Base-by-base conservation (phyloP, 305 asterid species). In the Euphrasia arctica region DNA sequence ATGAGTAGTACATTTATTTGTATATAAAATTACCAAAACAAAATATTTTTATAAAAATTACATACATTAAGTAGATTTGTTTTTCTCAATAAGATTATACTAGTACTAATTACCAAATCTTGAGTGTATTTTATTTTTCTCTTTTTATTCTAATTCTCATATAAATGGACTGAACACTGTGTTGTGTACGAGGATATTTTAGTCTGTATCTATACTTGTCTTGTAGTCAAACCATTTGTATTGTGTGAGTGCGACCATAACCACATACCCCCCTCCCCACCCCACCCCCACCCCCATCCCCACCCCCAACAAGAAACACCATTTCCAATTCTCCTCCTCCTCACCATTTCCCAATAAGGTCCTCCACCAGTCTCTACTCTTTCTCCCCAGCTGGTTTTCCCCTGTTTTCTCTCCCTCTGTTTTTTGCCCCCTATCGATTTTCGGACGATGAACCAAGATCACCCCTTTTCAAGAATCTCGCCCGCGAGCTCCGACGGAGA, bases 361-460 rank as follows among this genome's bases (percentile, higher is more conserved):
- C 66, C 64, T 67, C 68, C 68, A 67, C 74, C 75, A 49, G 41
- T 64, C 56, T 51, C 25, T 68, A 22, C 60, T 58, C 49, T 36
- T 32, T 18, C 3, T 5, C 0, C 25, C 14, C 56, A 34, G 3
- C 68, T 34, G 10, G 3, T 31, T 50, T 22, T 18, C n/a, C 0
- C n/a, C 32, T 54, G 10, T 31, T 42, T 62, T 5, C 10, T 22
- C 36, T 14, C 15, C 14, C 32, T 48, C 8, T 12, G 12, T 22
- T 8, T 0, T 9, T 2, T 11, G 39, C 3, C 13, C 13, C 13
- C 4, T 27, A 12, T 52, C 22, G 22, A 18, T 18, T 18, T 18
- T 39, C 54, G 32, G 49, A 64, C 47, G 60, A 85, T 83, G 93
- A 77, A 76, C 71, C 78, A 29, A 63, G 77, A 74, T 22, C 9